Conservation (phyloP, 352 stramenopile species). For the Phytophthora multivora region DNA sequence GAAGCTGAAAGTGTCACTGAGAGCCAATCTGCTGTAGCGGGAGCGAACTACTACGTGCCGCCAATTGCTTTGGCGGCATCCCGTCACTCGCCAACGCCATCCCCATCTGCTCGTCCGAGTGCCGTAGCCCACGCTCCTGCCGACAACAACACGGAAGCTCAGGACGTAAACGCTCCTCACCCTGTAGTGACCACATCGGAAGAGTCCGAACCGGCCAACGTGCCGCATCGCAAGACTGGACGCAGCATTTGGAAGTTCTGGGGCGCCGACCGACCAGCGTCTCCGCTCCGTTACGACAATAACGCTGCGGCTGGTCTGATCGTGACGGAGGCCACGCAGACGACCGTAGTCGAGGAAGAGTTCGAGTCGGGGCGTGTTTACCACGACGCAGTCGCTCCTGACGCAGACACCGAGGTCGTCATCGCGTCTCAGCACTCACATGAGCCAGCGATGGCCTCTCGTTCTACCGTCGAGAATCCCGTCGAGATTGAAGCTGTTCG, state of each 20-base stretch:
- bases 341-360: constrained; percentile 16
- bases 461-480: no score
- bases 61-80: no score
- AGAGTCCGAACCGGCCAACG: constrained; percentile 1
- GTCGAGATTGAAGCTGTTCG: constrained; percentile 15
- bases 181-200: background rate
- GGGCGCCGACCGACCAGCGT: constrained; percentile 16
- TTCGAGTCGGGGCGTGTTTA: background rate
- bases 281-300: constrained; percentile 7
- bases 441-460: background rate
- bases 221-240: constrained; percentile 17
- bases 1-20: constrained; percentile 1
- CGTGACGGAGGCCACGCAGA: constrained; percentile 16
- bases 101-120: no score
- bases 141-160: no score
- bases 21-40: no score
- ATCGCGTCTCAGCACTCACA: constrained; percentile 2
- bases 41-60: no score
- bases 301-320: background rate
- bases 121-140: no score
- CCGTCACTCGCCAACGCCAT: no score
- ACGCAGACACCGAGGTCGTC: background rate
- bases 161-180: no score
- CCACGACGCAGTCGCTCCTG: background rate
- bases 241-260: constrained; percentile 38